Evolutionary conservation across 306 rosid genomes (phyloP), one percentile per base, ranked within the genome.

Genomic region (Inga laurina): DNA sequence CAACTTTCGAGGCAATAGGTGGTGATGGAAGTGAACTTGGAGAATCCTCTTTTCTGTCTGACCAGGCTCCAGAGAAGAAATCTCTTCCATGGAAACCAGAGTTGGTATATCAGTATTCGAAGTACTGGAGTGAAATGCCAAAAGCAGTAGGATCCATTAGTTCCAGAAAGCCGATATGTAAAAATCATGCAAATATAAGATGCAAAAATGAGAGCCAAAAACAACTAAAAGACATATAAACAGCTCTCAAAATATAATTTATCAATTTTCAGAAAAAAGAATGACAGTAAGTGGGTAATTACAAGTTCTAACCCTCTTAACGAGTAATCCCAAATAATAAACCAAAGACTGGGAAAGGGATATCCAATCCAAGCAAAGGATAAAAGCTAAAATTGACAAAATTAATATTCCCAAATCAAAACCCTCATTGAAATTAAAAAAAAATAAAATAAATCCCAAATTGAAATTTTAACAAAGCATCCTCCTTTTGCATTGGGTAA

Each of bases 1-100:
- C 86, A 97, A 82, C 87, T 94, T 94, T 74, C 93, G 87, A 82
- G 99, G 97, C 90, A 97, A 85, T 66, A 97, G 97, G 78, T 97
- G 99, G 89, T 97, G 99, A 87, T 89, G 91, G 88, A 97, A 97
- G 75, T 88, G 92, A 85, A 87, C 98, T 66, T 92, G 94, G 67
- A 94, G 81, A 77, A 79, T 84, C 86, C 90, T 88, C 24, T 89
- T 87, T 70, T 75, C 78, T 24, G 84, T 86, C 84, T 92, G 94
- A 84, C 93, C 91, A 74, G 99, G 97, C 49, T 91, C 97, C 86
- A 97, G 86, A 86, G 90, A 90, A 79, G 88, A 51, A 84, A 97
- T 88, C 54, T 85, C 94, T 82, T 94, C 98, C 93, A 86, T 80
- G 59, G 94, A 80, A 84, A 90, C 90, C 44, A 87, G 62, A 54